Base-by-base conservation (phyloP, 129 eudicot genomes). In the Apium graveolens region DNA sequence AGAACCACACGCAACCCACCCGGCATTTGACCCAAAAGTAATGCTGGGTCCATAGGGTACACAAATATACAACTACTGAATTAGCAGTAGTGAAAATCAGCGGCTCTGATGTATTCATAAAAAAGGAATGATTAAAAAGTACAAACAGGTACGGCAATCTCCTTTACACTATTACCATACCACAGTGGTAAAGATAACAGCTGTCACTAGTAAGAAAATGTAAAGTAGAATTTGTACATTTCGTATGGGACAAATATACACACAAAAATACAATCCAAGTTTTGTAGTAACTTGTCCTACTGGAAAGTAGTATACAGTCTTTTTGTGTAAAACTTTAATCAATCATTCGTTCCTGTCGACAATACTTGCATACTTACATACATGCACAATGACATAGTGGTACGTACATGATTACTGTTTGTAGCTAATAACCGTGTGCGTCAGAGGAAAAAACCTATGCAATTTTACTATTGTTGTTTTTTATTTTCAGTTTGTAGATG, bases 1-100 rank as follows among this genome's bases (percentile, higher is more conserved):
- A 57, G 46, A 41, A 43, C 46, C 38, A 16, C 78, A 29, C 72
- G 65, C 79, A 46, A 57, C 72, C 79, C 71, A 76, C 79, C 79
- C 35, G 72, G 51, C 72, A 41, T 37, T 76, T 76, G 66, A 39
- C 79, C 79, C 72, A 76, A 51, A 78, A 80, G 41, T 65, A 73
- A 72, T 65, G 78, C 66, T n/a, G 66, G 66, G 32, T 57, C 66
- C 66, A 57, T 57, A 57, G 66, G 66, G 66, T 57, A 55, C 65
- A 55, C 65, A 55, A 24, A 55, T 0, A 55, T 55, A 11, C 16
- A 57, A 57, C 32, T 57, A 7, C 66, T 57, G 66, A 57, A 57
- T n/a, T n/a, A n/a, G 66, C 9, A n/a, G 66, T n/a, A n/a, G 66
- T 57, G 11, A 57, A 57, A 57, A 57, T n/a, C 32, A 57, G 66